phyloP scores from a whole-genome alignment of 2,329 filamentous ascomycete species.

The Metarhizium album region DNA sequence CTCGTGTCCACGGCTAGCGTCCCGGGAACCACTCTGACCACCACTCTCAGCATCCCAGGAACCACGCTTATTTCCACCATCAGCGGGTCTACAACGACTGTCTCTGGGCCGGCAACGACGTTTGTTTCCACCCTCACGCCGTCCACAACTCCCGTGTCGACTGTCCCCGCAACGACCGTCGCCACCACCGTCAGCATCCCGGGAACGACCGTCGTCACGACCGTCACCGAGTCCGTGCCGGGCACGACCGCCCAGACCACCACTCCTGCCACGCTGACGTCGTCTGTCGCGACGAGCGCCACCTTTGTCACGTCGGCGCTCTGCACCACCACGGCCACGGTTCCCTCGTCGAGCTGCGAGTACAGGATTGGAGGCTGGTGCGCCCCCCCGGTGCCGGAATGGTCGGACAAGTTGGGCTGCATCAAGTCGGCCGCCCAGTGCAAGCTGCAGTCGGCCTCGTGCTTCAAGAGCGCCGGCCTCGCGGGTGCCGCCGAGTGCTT shows the following conservation, averaged over 20 bases:
- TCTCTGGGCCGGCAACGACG: too few species aligned
- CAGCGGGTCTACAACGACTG: too few species aligned
- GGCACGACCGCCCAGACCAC: too few species aligned
- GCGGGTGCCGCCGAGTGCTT: background rate
- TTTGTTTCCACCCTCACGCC: too few species aligned
- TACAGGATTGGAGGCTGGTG: background rate
- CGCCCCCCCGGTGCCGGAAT: background rate
- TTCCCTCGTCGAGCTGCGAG: background rate
- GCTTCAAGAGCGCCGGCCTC: constrained; percentile 1
- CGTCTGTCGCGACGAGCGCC: background rate
- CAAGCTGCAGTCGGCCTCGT: background rate
- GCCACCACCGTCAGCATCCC: too few species aligned
- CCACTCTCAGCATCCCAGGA: too few species aligned
- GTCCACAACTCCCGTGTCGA: too few species aligned
- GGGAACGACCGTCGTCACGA: too few species aligned
- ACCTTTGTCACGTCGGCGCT: background rate
- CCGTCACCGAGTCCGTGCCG: too few species aligned
- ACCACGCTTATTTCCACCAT: too few species aligned
- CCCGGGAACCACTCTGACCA: too few species aligned
- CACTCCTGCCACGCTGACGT: background rate
- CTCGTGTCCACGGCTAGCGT: too few species aligned
- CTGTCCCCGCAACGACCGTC: background rate
- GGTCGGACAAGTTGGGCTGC: background rate
- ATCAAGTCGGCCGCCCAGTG: background rate
- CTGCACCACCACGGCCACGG: background rate